phyloP scores from a whole-genome alignment of 2,329 filamentous ascomycete genomes.

The Metarhizium guizhouense region DNA sequence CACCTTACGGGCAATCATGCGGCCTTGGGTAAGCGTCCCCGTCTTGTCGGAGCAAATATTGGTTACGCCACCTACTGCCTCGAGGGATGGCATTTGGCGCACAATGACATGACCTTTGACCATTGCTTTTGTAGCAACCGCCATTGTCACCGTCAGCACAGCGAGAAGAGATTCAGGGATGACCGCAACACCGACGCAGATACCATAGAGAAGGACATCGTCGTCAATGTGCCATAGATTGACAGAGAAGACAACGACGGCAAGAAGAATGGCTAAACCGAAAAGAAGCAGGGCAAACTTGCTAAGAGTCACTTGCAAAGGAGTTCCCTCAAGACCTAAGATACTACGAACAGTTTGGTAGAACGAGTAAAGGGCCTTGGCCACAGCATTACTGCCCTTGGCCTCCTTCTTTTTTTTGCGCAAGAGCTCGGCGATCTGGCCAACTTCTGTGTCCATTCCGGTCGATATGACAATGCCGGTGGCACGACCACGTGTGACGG shows the following conservation, averaged over 20 bases:
- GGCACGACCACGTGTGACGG: slow-evolving; percentile 62
- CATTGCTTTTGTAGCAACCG: slow-evolving; percentile 57
- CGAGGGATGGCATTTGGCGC: slow-evolving; percentile 54
- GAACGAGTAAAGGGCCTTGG: slow-evolving; percentile 31
- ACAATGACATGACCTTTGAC: slow-evolving; percentile 56
- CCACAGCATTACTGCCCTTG: slow-evolving; percentile 31
- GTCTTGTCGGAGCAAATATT: slow-evolving; percentile 66
- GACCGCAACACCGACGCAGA: slow-evolving; percentile 53
- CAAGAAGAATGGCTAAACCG: slow-evolving; percentile 54
- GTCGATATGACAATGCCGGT: slow-evolving; percentile 60
- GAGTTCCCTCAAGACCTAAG: slow-evolving; percentile 65
- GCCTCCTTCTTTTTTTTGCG: slow-evolving; percentile 43
- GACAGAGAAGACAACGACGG: slow-evolving; percentile 52
- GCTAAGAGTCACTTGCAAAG: slow-evolving; percentile 75
- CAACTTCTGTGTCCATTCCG: slow-evolving; percentile 69
- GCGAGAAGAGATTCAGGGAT: slow-evolving; percentile 60
- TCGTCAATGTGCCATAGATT: slow-evolving; percentile 43
- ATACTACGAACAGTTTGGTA: slow-evolving; percentile 40
- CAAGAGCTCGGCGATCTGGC: slow-evolving; percentile 64
- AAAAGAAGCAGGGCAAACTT: slow-evolving; percentile 80
- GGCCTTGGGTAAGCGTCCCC: slow-evolving; percentile 56
- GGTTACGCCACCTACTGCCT: slow-evolving; percentile 61
- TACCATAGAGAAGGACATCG: slow-evolving; percentile 52
- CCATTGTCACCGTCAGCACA: slow-evolving; percentile 63
- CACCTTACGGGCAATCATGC: slow-evolving; percentile 56